Percentiles rank a stretch among this genome's conserved stretches.
phyloP scores from a whole-genome alignment of 1,139 yeast species.

The Yamadazyma triangularis region DNA sequence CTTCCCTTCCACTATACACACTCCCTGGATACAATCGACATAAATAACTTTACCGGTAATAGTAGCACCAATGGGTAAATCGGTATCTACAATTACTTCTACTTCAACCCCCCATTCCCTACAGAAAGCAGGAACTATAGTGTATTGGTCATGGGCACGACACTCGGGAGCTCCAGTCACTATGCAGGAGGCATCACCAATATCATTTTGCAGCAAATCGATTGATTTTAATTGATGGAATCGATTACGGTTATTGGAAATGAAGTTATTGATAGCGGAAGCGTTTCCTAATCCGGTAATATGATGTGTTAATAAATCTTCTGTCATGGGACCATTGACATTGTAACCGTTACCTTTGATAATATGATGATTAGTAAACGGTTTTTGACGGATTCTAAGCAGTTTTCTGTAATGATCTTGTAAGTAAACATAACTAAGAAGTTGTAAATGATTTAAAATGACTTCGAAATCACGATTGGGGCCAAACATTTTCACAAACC shows the following conservation, averaged over 20 bases:
- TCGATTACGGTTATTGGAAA: constrained; percentile 14
- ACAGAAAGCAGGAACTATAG: too few relatives aligned
- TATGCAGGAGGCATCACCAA: too few relatives aligned
- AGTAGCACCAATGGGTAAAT: too few relatives aligned
- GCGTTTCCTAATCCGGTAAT: constrained; percentile 15
- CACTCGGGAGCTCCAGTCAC: too few relatives aligned
- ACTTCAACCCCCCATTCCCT: too few relatives aligned
- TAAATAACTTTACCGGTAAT: too few relatives aligned
- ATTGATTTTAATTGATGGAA: constrained; percentile 24
- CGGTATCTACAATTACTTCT: too few relatives aligned
- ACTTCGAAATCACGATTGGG: constrained; percentile 21
- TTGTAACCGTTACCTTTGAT: constrained; percentile 34
- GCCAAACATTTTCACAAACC: constrained; percentile 22
- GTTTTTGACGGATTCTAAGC: constrained; percentile 3
- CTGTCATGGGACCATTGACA: constrained; percentile 26
- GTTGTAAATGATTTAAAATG: constrained; percentile 37
- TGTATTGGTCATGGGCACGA: too few relatives aligned
- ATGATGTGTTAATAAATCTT: constrained; percentile 14
- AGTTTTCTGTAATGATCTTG: constrained; percentile 2
- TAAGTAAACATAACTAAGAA: constrained; percentile 22
- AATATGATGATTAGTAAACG: constrained; percentile 12
- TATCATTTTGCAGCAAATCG: too few relatives aligned
- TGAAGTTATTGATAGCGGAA: constrained; percentile 10
- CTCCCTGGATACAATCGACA: too few relatives aligned
- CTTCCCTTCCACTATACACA: too few relatives aligned